Evolutionary conservation across 129 eudicot species (phyloP).

Genomic region (Chrysanthemum lavandulifolium): DNA sequence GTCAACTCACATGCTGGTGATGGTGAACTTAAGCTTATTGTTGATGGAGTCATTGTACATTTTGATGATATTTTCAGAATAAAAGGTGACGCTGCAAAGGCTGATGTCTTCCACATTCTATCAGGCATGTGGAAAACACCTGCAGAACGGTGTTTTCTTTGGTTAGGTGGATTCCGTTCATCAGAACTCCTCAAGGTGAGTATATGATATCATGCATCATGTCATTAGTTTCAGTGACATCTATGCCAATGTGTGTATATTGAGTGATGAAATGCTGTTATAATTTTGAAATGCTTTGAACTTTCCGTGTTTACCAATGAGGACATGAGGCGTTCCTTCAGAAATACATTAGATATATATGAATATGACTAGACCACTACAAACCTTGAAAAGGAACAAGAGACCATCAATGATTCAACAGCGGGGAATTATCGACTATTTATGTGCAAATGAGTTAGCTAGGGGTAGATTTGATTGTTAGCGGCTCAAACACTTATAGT

Average conservation of each 20-base stretch:
- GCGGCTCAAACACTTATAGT: neutral
- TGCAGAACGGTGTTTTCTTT: constrained; percentile 74
- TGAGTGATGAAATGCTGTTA: neutral
- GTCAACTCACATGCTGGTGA: constrained; percentile 88
- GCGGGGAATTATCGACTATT: neutral
- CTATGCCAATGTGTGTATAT: neutral
- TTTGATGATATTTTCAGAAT: constrained; percentile 70
- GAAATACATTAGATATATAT: neutral
- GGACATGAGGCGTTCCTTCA: neutral
- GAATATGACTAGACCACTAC: neutral
- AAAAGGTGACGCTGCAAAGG: constrained; percentile 65
- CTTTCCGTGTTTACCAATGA: neutral
- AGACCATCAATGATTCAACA: neutral
- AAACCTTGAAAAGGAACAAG: neutral
- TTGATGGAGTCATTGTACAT: constrained; percentile 70
- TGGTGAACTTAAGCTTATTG: constrained; percentile 80
- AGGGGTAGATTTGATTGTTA: neutral
- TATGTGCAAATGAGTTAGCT: neutral
- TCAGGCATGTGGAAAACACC: constrained; percentile 92
- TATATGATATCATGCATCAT: neutral
- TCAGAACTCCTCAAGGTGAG: constrained; percentile 76
- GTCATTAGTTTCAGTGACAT: neutral
- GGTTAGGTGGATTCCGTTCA: constrained; percentile 83
- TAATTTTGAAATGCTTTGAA: neutral
- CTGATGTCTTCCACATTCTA: constrained; percentile 70